These are phyloP conservation scores for Xylaria hypoxylon DNA, from an alignment of 2,329 filamentous ascomycete genomes.

Conservation along the genomic window DNA sequence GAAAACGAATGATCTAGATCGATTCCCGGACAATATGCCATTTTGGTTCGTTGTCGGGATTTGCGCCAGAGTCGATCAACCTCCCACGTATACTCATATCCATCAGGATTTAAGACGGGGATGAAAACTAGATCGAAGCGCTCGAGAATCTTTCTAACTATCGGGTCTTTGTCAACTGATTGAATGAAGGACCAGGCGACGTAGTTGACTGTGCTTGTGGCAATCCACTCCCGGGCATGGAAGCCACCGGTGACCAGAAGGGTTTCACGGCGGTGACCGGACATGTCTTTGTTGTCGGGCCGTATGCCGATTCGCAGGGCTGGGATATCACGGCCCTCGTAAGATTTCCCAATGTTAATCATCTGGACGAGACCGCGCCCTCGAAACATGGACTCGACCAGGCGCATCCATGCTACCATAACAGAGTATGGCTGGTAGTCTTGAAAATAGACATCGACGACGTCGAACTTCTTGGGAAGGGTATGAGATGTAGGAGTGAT, in stretches of 20 bases:
- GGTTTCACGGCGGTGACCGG: slow-evolving; percentile 72
- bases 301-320: slow-evolving; percentile 79
- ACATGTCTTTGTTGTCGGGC: slow-evolving; percentile 45
- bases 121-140: slow-evolving; percentile 90
- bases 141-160: slow-evolving; percentile 81
- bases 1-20: slow-evolving; percentile 91
- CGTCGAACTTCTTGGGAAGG: slow-evolving; percentile 43
- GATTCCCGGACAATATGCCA: slow-evolving; percentile 86
- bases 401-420: slow-evolving; percentile 89
- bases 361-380: slow-evolving; percentile 76
- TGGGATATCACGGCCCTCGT: slow-evolving; percentile 86
- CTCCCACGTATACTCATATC: slow-evolving; percentile 94
- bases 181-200: slow-evolving; percentile 90
- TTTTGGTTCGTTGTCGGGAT: slow-evolving; percentile 83
- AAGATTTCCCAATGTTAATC: slow-evolving; percentile 83
- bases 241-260: slow-evolving; percentile 85
- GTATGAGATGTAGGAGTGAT: slow-evolving; percentile 50
- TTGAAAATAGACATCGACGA: slow-evolving; percentile 86
- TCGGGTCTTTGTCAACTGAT: slow-evolving; percentile 77
- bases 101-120: slow-evolving; percentile 91
- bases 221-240: slow-evolving; percentile 98
- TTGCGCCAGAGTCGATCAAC: slow-evolving; percentile 95
- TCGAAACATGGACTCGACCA: slow-evolving; percentile 86
- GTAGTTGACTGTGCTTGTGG: slow-evolving; percentile 90
- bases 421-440: slow-evolving; percentile 90